These are phyloP conservation scores for Monosporascus cannonballus DNA, from an alignment of 2,329 filamentous ascomycete genomes.

Conservation along the genomic window DNA sequence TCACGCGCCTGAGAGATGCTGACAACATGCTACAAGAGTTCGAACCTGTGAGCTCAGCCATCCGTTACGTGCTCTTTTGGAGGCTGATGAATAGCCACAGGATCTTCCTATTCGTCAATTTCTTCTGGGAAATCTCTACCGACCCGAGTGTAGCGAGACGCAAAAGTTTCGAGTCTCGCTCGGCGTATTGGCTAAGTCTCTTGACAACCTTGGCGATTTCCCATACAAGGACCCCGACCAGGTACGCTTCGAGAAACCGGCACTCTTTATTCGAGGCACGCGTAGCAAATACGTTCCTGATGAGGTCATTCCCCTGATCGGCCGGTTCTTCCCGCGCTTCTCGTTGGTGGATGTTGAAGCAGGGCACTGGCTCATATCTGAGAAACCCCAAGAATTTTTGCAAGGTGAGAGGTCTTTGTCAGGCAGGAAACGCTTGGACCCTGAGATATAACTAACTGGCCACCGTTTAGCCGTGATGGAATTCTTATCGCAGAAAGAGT, in stretches of 20 bases:
- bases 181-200: constrained; percentile 56
- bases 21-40: constrained; percentile 71
- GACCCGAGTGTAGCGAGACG: constrained; percentile 41
- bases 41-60: constrained; percentile 49
- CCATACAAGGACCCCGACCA: constrained; percentile 71
- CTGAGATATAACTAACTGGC: neutral
- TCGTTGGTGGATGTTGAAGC: constrained; percentile 66
- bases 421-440: neutral
- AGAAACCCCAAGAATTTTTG: constrained; percentile 74
- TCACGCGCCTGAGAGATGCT: constrained; percentile 69
- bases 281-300: constrained; percentile 74
- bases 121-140: constrained; percentile 76
- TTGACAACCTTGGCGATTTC: constrained; percentile 81
- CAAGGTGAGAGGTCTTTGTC: constrained; percentile 46
- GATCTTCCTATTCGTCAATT: constrained; percentile 80
- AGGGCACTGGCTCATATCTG: constrained; percentile 87
- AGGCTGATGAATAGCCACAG: constrained; percentile 24
- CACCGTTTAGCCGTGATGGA: constrained; percentile 51
- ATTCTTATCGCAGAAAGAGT: constrained; percentile 48
- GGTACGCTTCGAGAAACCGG: constrained; percentile 65
- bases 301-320: constrained; percentile 72
- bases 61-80: constrained; percentile 1
- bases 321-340: constrained; percentile 77
- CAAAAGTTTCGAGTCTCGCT: constrained; percentile 78
- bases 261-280: constrained; percentile 75